Evolutionary conservation across 2,329 filamentous ascomycete genomes (phyloP).

Genomic region (Aspergillus ochraceus): DNA sequence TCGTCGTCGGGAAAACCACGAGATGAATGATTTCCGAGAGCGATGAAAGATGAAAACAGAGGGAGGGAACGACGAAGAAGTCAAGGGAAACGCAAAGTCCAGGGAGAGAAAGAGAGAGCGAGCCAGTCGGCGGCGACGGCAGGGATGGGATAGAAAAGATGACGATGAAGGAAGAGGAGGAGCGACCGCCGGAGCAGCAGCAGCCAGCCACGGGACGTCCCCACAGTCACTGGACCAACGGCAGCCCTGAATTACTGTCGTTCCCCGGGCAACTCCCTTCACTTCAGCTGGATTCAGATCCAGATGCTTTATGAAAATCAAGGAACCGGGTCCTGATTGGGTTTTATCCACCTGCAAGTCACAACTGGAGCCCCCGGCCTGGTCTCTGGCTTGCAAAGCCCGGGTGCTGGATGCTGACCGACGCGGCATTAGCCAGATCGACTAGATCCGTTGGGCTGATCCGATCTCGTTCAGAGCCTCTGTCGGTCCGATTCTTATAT

Average conservation of each 20-base stretch:
- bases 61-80: background rate
- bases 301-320: background rate
- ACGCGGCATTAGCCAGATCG: background rate
- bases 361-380: background rate
- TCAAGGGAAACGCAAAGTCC: background rate
- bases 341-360: conserved; percentile 4
- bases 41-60: conserved; percentile 1
- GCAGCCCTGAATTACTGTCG: background rate
- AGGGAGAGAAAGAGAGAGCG: background rate
- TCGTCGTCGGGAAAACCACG: background rate
- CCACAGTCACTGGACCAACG: background rate
- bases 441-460: background rate
- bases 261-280: conserved; percentile 26
- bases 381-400: too few relatives aligned
- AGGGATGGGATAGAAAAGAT: background rate
- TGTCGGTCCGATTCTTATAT: background rate
- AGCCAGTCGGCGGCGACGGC: too few relatives aligned
- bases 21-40: background rate
- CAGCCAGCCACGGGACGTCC: background rate
- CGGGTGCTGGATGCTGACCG: background rate
- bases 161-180: background rate
- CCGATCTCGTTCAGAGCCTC: background rate
- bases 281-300: background rate
- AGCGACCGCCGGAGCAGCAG: background rate
- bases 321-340: background rate